phyloP scores from a whole-genome alignment of 192 early-diverging fungal genomes.

The Borealophlyctis nickersoniae region DNA sequence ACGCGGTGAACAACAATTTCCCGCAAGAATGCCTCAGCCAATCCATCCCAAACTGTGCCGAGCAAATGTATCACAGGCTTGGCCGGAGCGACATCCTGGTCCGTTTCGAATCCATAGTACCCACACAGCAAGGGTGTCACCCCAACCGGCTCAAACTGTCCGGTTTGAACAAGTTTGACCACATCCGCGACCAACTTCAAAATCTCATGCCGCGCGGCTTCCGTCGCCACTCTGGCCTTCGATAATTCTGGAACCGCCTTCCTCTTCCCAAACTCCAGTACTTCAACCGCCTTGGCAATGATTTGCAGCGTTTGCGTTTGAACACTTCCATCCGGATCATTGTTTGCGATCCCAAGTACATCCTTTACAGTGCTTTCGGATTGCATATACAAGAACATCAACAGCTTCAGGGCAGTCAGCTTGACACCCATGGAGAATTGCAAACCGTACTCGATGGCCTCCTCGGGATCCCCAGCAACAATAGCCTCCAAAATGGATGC shows the following conservation, averaged over 20 bases:
- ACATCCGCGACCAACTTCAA: conserved; percentile 13
- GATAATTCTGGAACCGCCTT: not conserved
- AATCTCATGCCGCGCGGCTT: conserved; percentile 8
- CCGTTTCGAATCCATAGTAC: conserved; percentile 12
- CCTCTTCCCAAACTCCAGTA: not conserved
- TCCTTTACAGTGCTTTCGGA: conserved; percentile 16
- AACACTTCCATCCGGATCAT: conserved; percentile 5
- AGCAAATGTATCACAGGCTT: not conserved
- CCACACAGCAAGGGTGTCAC: conserved; percentile 8
- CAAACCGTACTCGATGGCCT: conserved; percentile 6
- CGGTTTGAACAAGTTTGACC: conserved; percentile 1
- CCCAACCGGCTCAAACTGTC: conserved; percentile 6
- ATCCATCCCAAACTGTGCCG: conserved; percentile 27
- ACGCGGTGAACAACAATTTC: conserved; percentile 5
- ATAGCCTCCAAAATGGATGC: conserved; percentile 24
- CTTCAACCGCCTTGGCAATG: conserved; percentile 4
- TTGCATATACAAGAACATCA: conserved; percentile 15
- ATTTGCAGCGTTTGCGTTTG: conserved; percentile 12
- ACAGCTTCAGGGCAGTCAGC: conserved; percentile 20
- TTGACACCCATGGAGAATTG: conserved; percentile 14
- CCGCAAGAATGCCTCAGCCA: conserved; percentile 9
- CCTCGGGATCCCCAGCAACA: conserved; percentile 10
- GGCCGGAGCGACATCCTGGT: not conserved
- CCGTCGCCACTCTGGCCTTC: conserved; percentile 2
- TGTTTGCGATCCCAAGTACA: conserved; percentile 2